Base-by-base conservation (phyloP, 2,329 filamentous ascomycete species). In the Fusarium sambucinum region DNA sequence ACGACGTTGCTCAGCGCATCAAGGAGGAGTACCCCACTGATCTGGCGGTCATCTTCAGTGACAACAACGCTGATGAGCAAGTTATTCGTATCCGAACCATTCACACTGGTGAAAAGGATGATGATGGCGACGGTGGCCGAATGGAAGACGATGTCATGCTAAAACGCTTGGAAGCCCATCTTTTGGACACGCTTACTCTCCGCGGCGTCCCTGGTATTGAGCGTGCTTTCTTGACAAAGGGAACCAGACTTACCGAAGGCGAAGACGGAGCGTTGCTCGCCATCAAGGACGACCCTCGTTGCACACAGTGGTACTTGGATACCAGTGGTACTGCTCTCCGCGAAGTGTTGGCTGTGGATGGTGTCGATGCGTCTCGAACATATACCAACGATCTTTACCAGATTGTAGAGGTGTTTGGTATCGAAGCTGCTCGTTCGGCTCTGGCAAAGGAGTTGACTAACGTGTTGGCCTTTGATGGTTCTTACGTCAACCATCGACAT, bases 401-500 rank as follows among this genome's bases (percentile, higher is more conserved):
- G 80, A 89, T 97, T 73, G 91, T 97, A 44, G 92, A 95, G 70
- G 93, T 97, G 12, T 96, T 99, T 68, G 96, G 96, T 77, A 99
- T 99, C 68, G 96, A 99, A 78, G 96, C 94, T 70, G 94, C 94
- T 64, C 91, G 96, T 75, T 89, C 92, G 47, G 92, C 94, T 55
- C 85, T 99, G 59, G 89, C 97, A 72, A 90, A 91, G 65, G 96
- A 99, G 78, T 81, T 99, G 84, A 93, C 92, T 30, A 90, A 93
- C 75, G 96, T 99, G 77, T 82, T 99, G 83, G 94, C 96, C 27
- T 99, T 99, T 78, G 96, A 98, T 78, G 96, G 96, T 87, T 98
- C 96, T 16, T 99, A 99, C 79, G 96, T 99, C 86, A 99, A 99
- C 80, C 94, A 98, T 82, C 94, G 96, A 75, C 96, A 99, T 83